Evolutionary conservation across 257 asterid genomes (phyloP).

Genomic region (Anisodus tanguticus): DNA sequence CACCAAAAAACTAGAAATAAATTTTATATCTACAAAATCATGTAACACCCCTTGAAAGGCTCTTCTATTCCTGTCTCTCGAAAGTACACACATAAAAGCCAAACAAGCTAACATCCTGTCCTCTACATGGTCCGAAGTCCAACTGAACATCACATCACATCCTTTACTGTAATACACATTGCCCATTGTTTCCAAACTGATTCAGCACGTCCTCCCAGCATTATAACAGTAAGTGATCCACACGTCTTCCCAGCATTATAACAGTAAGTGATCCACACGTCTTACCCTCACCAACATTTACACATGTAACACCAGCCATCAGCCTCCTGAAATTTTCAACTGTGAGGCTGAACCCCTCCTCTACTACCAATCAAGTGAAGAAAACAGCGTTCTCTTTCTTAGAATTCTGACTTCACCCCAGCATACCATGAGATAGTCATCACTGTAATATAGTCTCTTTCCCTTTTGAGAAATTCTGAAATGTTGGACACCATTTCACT

Average conservation of each 20-base stretch:
- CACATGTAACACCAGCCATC: not conserved
- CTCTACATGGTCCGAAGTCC: not conserved
- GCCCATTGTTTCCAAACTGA: conserved; percentile 3
- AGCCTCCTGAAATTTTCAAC: not conserved
- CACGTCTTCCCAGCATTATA: not conserved
- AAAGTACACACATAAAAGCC: not conserved
- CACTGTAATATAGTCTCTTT: not conserved
- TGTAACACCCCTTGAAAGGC: not conserved
- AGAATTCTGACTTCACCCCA: not conserved
- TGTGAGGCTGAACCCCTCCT: not conserved
- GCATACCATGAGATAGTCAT: not conserved
- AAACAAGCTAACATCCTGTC: not conserved
- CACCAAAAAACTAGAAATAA: not conserved
- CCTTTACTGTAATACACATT: not conserved
- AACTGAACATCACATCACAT: not conserved
- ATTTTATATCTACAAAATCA: not conserved
- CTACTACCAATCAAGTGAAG: not conserved
- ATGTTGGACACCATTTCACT: not conserved
- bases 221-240: conserved; percentile 7
- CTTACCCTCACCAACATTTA: not conserved
- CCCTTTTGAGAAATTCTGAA: not conserved
- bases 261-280: not conserved
- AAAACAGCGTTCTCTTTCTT: not conserved
- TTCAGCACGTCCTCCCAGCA: not conserved
- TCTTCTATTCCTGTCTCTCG: not conserved